phyloP scores from a whole-genome alignment of 2,329 filamentous ascomycete species.

The Clonostachys solani region DNA sequence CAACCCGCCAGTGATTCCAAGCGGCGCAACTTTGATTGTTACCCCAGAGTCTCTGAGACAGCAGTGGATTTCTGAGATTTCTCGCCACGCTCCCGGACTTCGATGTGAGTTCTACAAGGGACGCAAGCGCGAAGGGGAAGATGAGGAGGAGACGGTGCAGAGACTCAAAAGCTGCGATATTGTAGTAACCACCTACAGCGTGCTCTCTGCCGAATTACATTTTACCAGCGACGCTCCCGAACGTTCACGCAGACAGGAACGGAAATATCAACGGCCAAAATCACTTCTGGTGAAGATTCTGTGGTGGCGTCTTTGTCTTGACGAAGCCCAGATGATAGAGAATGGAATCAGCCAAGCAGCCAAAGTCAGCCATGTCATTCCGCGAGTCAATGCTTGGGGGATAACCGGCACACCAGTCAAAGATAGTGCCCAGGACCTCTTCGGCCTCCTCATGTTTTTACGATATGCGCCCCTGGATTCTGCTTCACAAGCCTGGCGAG shows the following conservation, averaged over 20 bases:
- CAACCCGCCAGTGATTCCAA: conserved; percentile 35
- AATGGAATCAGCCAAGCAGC: conserved; percentile 82
- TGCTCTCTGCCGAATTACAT: conserved; percentile 77
- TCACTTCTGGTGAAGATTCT: conserved; percentile 77
- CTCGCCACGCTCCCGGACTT: conserved; percentile 52
- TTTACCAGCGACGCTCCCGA: conserved; percentile 68
- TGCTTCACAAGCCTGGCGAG: conserved; percentile 61
- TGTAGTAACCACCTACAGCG: conserved; percentile 61
- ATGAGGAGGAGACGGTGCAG: conserved; percentile 33
- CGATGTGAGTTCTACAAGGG: conserved; percentile 54
- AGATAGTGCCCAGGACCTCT: conserved; percentile 72
- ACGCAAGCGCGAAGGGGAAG: conserved; percentile 24
- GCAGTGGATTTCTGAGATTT: conserved; percentile 60
- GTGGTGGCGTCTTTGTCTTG: conserved; percentile 82
- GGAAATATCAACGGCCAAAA: conserved; percentile 60
- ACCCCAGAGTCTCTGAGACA: conserved; percentile 49
- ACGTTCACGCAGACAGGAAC: conserved; percentile 60
- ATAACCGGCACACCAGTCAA: conserved; percentile 85
- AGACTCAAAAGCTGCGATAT: conserved; percentile 49
- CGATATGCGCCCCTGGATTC: conserved; percentile 72
- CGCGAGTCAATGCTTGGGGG: conserved; percentile 84
- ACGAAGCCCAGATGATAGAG: conserved; percentile 90
- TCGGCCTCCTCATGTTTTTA: conserved; percentile 78
- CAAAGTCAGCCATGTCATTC: conserved; percentile 72
- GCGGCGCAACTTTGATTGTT: conserved; percentile 57